These are phyloP conservation scores for Lipomyces orientalis DNA, from an alignment of 805 yeast genomes.

Conservation along the genomic window DNA sequence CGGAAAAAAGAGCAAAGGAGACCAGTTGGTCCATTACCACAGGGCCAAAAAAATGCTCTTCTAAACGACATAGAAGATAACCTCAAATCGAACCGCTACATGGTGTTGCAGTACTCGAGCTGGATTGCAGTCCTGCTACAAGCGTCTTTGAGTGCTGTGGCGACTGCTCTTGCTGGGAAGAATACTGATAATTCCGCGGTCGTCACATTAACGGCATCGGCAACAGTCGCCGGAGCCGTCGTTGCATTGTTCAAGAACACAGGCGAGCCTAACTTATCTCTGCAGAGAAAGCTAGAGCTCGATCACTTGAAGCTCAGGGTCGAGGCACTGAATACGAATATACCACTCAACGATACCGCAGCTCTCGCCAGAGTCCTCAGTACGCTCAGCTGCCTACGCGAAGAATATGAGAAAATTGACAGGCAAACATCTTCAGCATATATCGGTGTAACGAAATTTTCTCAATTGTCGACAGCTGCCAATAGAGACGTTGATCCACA, in stretches of 20 bases:
- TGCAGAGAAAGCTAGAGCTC: conserved; percentile 5
- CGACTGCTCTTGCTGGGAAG: not conserved
- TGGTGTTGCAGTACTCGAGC: not conserved
- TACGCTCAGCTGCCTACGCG: conserved; percentile 4
- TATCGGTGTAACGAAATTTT: not conserved
- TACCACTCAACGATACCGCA: not conserved
- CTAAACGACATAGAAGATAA: conserved; percentile 5
- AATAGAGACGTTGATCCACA: no score
- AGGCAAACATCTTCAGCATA: not conserved
- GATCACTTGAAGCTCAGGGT: conserved; percentile 3
- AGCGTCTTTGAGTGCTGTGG: conserved; percentile 1
- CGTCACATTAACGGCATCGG: not conserved
- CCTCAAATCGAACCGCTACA: not conserved
- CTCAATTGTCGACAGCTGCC: not conserved
- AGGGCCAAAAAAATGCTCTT: conserved; percentile 2
- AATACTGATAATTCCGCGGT: not conserved
- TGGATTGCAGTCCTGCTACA: not conserved
- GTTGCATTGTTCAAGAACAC: not conserved
- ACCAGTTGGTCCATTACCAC: not conserved
- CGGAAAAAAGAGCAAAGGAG: not conserved
- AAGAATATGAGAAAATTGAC: not conserved
- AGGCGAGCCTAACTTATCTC: conserved; percentile 1
- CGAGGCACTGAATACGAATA: not conserved
- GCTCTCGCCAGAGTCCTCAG: not conserved
- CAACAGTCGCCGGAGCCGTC: conserved; percentile 4